A percentile compares a stretch with the other conserved stretches of the same genome.
Evolutionary conservation across 1,139 yeast species (phyloP).

Genomic region (Magnusiomyces ingens): DNA sequence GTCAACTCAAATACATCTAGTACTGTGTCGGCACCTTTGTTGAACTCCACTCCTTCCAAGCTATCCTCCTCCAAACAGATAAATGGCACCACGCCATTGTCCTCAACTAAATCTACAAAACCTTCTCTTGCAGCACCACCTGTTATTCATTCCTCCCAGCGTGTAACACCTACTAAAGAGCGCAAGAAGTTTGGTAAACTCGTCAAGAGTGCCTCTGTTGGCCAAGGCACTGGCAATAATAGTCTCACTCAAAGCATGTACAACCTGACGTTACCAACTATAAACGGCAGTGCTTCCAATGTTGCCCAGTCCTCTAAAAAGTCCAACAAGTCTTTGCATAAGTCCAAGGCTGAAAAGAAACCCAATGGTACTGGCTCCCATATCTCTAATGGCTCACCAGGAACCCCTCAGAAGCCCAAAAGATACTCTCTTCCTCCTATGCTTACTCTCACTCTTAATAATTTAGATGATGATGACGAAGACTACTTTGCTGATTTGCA

Average conservation of each 20-base stretch:
- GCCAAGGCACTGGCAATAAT: not conserved
- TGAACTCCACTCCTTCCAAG: too few relatives aligned
- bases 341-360: not conserved
- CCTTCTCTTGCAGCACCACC: too few relatives aligned
- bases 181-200: not conserved
- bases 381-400: not conserved
- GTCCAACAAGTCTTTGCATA: not conserved
- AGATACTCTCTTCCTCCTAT: conserved; percentile 2
- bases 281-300: not conserved
- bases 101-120: too few relatives aligned
- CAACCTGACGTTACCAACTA: not conserved
- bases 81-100: too few relatives aligned
- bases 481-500: not conserved
- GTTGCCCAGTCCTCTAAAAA: not conserved
- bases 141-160: too few relatives aligned
- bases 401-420: not conserved
- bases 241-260: conserved; percentile 3
- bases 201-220: not conserved
- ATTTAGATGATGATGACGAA: not conserved
- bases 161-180: not conserved
- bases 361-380: not conserved
- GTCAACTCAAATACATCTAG: too few relatives aligned
- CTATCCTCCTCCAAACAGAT: too few relatives aligned
- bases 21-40: too few relatives aligned
- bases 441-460: not conserved